Evolutionary conservation across 2,329 filamentous ascomycete species (phyloP).

Genomic region (Fusarium palustre): DNA sequence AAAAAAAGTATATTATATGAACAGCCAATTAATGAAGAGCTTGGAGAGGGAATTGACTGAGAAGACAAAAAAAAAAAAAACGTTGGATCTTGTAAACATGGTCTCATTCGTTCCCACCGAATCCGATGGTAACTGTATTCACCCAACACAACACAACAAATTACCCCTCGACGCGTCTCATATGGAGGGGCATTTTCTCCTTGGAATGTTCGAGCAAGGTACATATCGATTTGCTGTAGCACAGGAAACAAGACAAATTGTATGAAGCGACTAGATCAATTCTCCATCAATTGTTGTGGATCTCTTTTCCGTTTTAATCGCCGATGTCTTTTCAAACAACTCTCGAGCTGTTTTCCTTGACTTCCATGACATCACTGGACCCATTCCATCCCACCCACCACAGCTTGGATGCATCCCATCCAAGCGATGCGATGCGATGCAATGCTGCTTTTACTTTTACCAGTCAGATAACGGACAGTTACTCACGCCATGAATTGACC

Average conservation of each 20-base stretch:
- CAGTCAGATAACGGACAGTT: too few relatives aligned
- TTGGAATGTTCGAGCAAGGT: conserved; percentile 7
- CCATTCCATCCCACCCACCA: conserved; percentile 36
- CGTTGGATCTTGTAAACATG: conserved; percentile 8
- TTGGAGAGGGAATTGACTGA: too few relatives aligned
- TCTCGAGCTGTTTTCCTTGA: not conserved
- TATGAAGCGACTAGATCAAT: not conserved
- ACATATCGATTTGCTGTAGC: not conserved
- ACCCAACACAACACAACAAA: conserved; percentile 14
- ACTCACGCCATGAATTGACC: conserved; percentile 19
- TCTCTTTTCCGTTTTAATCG: conserved; percentile 22
- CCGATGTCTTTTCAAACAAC: conserved; percentile 17
- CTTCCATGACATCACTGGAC: conserved; percentile 46
- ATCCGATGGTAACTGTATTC: not conserved
- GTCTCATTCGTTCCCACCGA: conserved; percentile 25
- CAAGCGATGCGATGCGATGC: not conserved
- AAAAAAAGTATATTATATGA: not conserved
- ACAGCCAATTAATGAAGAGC: conserved; percentile 10
- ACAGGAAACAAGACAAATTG: not conserved
- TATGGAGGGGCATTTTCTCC: conserved; percentile 19
- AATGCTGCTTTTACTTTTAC: conserved; percentile 17
- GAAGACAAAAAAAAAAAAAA: not conserved
- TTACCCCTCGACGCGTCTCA: conserved; percentile 37
- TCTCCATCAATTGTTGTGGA: conserved; percentile 9
- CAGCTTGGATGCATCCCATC: conserved; percentile 4